A percentile compares a stretch with the other conserved stretches of the same genome.
phyloP scores from a whole-genome alignment of 2,329 filamentous ascomycete genomes.

The Knufia fluminis region DNA sequence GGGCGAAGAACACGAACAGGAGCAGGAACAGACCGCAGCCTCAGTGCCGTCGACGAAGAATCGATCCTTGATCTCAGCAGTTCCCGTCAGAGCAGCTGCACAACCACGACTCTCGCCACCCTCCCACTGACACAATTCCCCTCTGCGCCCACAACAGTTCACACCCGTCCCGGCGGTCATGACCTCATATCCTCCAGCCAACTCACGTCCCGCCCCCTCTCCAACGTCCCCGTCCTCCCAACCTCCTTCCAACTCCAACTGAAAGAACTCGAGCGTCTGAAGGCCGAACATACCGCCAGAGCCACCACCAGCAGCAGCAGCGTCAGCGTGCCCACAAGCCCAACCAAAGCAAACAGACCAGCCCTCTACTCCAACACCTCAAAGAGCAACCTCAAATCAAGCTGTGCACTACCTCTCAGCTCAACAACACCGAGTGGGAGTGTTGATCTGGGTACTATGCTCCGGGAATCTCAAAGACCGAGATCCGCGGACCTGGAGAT shows the following conservation, averaged over 20 bases:
- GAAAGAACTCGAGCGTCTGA: slow-evolving; percentile 9
- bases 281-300: neutral
- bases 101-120: neutral
- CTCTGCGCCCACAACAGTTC: neutral
- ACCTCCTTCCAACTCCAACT: slow-evolving; percentile 13
- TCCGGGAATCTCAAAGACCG: no score
- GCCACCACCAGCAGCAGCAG: neutral
- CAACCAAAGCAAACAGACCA: neutral
- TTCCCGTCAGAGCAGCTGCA: neutral
- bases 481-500: neutral
- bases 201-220: neutral
- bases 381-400: neutral
- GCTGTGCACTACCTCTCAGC: slow-evolving; percentile 1
- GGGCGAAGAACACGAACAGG: neutral
- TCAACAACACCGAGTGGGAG: neutral
- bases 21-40: neutral
- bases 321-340: neutral
- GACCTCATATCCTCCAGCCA: neutral
- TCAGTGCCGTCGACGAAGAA: slow-evolving; percentile 1
- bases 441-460: no score
- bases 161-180: no score
- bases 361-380: neutral
- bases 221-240: neutral
- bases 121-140: neutral
- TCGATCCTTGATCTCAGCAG: neutral